phyloP scores from a whole-genome alignment of 768 basidiomycete species.

The Hirschioporus abietinus region DNA sequence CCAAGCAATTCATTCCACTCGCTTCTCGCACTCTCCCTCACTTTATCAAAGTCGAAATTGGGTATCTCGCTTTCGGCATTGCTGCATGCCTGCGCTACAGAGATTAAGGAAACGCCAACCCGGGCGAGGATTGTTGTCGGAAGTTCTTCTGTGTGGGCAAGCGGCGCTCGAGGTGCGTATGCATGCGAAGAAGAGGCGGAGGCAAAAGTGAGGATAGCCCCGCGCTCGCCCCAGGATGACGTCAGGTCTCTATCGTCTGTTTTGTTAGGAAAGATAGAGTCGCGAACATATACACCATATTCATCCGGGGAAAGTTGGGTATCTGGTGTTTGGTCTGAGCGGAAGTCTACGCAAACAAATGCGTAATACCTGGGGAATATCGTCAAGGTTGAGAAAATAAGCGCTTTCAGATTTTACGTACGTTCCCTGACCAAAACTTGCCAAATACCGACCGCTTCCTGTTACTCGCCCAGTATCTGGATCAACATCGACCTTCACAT shows the following conservation, averaged over 20 bases:
- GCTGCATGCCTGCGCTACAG: constrained; percentile 57
- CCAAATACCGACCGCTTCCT: constrained; percentile 55
- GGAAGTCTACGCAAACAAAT: constrained; percentile 63
- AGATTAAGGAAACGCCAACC: constrained; percentile 64
- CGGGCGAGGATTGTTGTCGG: constrained; percentile 48
- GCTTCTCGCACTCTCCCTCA: background rate
- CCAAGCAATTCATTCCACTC: constrained; percentile 12
- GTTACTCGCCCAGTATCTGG: constrained; percentile 52
- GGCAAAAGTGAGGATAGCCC: constrained; percentile 22
- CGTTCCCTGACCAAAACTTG: constrained; percentile 37
- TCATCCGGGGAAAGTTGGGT: constrained; percentile 34
- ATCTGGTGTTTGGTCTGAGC: background rate
- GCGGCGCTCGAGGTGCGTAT: constrained; percentile 58
- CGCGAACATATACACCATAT: constrained; percentile 66
- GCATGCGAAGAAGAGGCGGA: constrained; percentile 54
- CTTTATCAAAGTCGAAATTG: constrained; percentile 7
- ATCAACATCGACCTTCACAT: constrained; percentile 57
- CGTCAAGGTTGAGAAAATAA: background rate
- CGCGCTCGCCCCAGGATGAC: constrained; percentile 33
- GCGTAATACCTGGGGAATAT: constrained; percentile 40
- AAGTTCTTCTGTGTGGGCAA: constrained; percentile 48
- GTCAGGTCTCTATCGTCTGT: constrained; percentile 48
- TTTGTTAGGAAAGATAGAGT: constrained; percentile 27
- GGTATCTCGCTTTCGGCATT: constrained; percentile 59
- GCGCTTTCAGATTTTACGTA: background rate